Base-by-base conservation (phyloP, 208 protist species). In the Leptomonas pyrrhocoris region DNA sequence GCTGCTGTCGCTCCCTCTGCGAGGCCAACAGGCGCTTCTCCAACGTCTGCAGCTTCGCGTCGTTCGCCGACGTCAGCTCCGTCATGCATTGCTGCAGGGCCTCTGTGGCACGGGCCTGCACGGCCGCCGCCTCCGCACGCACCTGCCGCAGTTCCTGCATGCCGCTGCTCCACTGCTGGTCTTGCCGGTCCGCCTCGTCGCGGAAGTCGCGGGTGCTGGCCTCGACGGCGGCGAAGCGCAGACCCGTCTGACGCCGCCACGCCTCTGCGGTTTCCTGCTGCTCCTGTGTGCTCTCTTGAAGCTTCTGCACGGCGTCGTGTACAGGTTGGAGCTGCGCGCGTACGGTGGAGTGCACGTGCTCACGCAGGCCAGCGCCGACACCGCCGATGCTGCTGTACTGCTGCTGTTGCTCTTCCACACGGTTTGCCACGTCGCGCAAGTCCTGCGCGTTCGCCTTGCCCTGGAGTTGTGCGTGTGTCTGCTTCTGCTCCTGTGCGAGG, bases 151-250 rank as follows among this genome's bases (percentile, higher is more conserved):
- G 40, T 8, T 73, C 65, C 21, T 58, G 43, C 18, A 49, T 36
- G 67, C 38, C 30, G 51, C 45, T 59, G 34, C 60, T 25, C 49
- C 42, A 62, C 56, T 66, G 62, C 61, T 67, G 53, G 12, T 79
- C 67, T 28, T 69, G 65, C 19, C 40, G 53, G 7, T 50, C 46
- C 27, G 27, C 48, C 21, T 48, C 42, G 2, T 59, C 40, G 27
- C 62, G 42, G 6, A 69, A 16, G 28, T 70, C 55, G 53, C 70
- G 68, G 21, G 58, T 49, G 25, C 31, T 28, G 19, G 73, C 59
- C 45, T 84, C 74, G 7, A 77, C 27, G 1, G 60, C 64, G 19
- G 68, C 69, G 1, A 80, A 43, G 59, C 72, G 77, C 34, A 59
- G 34, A n/a, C 38, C 56, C n/a, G 62, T 21, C 34, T 74, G 45